Base-by-base conservation (phyloP, 768 basidiomycete genomes). In the Mycena kentingensis region DNA sequence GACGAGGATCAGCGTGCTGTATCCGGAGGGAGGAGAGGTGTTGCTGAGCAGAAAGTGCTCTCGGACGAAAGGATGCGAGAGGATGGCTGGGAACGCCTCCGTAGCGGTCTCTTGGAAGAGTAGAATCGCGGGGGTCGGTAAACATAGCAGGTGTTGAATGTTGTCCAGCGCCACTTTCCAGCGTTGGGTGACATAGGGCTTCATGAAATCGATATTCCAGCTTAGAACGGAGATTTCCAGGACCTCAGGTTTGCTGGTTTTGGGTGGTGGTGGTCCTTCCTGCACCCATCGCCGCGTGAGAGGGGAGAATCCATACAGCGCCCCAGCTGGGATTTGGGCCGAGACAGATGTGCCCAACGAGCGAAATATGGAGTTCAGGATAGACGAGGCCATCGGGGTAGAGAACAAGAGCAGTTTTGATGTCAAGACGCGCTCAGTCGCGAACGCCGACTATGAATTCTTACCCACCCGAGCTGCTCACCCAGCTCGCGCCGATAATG, bases 401-500 rank as follows among this genome's bases (percentile, higher is more conserved):
- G n/a, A n/a, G n/a, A n/a, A n/a, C n/a, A n/a, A n/a, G n/a, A n/a
- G n/a, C n/a, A n/a, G n/a, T n/a, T n/a, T n/a, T n/a, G n/a, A n/a
- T n/a, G n/a, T n/a, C n/a, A n/a, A n/a, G n/a, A n/a, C n/a, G n/a
- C n/a, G n/a, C n/a, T n/a, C n/a, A n/a, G n/a, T n/a, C 32, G n/a
- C n/a, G n/a, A n/a, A n/a, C 49, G 49, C 42, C 34, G 31, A 50
- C 54, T 45, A 95, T 97, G 95, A 95, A 95, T 70, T 90, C 90
- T 27, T 97, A 96, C 75, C 95, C 94, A 18, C 75, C 82, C 52
- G 93, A 98, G 74, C 77, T 98, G 57, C 76, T 97, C 60, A 77
- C 81, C n/a, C 94, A 97, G 67, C 81, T 92, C 36, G 85, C 84
- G 18, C 96, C 96, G 13, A 84, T 98, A 32, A 90, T 98, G 90